These are phyloP conservation scores for Ophiostoma ips DNA, from an alignment of 2,329 filamentous ascomycete genomes.

Conservation along the genomic window DNA sequence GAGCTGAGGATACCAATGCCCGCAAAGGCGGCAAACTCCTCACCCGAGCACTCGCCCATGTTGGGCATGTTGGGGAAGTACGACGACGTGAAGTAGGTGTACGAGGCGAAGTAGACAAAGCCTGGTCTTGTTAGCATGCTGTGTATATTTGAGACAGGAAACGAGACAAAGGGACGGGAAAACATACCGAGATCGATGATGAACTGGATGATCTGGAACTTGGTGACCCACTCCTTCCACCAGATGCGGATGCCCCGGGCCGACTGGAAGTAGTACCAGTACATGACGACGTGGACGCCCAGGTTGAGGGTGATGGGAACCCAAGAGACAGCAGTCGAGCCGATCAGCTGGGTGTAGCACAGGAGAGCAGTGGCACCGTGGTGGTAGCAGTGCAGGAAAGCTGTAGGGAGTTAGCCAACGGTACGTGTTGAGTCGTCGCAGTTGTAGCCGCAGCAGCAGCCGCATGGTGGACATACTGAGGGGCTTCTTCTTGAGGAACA, in stretches of 20 bases:
- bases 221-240: constrained; percentile 99
- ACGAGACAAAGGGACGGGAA: neutral
- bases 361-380: constrained; percentile 92
- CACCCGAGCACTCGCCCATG: constrained; percentile 73
- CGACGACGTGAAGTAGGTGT: constrained; percentile 82
- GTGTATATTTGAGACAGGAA: neutral
- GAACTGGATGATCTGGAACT: constrained; percentile 94
- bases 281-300: constrained; percentile 94
- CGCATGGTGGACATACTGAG: constrained; percentile 51
- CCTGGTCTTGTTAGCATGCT: constrained; percentile 31
- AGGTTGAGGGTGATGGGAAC: constrained; percentile 87
- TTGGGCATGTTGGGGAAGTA: constrained; percentile 84
- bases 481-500: constrained; percentile 99
- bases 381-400: constrained; percentile 98
- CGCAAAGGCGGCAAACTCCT: constrained; percentile 90
- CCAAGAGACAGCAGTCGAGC: constrained; percentile 88
- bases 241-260: constrained; percentile 89
- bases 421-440: neutral
- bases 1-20: constrained; percentile 87
- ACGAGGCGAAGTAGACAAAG: constrained; percentile 82
- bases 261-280: constrained; percentile 99
- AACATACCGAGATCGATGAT: constrained; percentile 82
- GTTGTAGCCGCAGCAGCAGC: no score
- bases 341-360: constrained; percentile 94
- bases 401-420: constrained; percentile 21